Conservation (phyloP, 2,329 filamentous ascomycete genomes). For the Stemphylium lycopersici region DNA sequence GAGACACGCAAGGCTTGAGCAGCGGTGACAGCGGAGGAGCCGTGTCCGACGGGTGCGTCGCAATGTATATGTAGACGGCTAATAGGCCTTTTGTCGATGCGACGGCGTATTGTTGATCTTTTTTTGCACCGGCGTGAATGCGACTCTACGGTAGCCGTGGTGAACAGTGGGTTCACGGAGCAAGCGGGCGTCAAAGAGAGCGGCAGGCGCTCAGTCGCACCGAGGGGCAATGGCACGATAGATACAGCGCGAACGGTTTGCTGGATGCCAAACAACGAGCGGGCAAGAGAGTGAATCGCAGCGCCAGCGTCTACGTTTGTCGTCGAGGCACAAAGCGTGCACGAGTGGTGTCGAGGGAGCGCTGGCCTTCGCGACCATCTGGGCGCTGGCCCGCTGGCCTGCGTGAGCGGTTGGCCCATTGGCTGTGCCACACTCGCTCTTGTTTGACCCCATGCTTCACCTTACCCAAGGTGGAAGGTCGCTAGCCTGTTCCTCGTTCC, state of each 20-base stretch:
- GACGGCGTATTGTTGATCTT: constrained; percentile 15
- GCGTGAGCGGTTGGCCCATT: constrained; percentile 25
- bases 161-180: constrained; percentile 8
- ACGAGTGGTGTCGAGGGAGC: constrained; percentile 36
- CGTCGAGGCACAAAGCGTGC: constrained; percentile 17
- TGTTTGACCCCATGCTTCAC: constrained; percentile 28
- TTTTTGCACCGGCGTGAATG: constrained; percentile 23
- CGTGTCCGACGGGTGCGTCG: constrained; percentile 17
- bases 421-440: constrained; percentile 13
- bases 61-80: constrained; percentile 22
- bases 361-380: background rate
- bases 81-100: constrained; percentile 6
- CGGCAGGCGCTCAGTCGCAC: constrained; percentile 32
- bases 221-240: constrained; percentile 18
- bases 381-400: constrained; percentile 14
- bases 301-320: constrained; percentile 38
- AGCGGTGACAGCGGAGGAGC: constrained; percentile 32
- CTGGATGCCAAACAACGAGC: constrained; percentile 22
- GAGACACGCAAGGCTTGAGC: constrained; percentile 37
- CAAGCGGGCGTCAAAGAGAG: constrained; percentile 21
- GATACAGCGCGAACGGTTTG: constrained; percentile 17
- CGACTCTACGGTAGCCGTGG: constrained; percentile 4
- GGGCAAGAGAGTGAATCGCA: constrained; percentile 26
- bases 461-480: constrained; percentile 22
- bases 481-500: constrained; percentile 36